Evolutionary conservation across 352 stramenopile genomes (phyloP), one percentile per base, ranked within the genome.

Genomic region (Globisporangium camurandrum): DNA sequence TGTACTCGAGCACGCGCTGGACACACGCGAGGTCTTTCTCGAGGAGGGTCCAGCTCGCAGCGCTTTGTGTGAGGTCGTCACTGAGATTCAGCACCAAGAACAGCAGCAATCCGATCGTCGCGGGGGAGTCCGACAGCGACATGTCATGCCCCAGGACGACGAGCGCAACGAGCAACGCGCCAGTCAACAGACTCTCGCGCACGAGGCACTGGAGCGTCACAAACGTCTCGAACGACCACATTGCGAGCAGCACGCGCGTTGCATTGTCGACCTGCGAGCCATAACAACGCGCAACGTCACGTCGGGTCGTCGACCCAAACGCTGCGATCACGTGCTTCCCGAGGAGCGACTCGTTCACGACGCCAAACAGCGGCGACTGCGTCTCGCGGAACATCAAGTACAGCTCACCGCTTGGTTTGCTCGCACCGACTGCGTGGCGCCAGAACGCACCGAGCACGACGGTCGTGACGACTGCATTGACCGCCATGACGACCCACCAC

Each of bases 61-160:
- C 54, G 11, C 45, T 52, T 22, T 53, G 52, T 31, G 44, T 48
- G 23, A 59, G 40, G 22, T 59, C 53, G 6, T 59, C 53, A 24
- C 53, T 45, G 22, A 78, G 67, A 23, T 66, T 71, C 27, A 75
- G 66, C 4, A 78, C 53, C 34, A 74, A 60, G 57, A 70, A 75
- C 16, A 78, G 56, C 48, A 77, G 62, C 12, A 77, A 41, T 9
- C 67, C 67, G 46, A 77, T 59, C 39, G 53, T 59, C 22, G 53
- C 46, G 1, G 53, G 53, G 22, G 54, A 23, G 17, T 48, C 42
- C 12, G 53, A 54, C 1, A 30, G 26, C 1, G 45, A 53, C 0
- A 59, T 34, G 54, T 65, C 49, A 62, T 63, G 23, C 30, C 54
- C 34, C 54, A 75, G 49, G 10, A 61, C 58, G 36, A 75, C 55